Evolutionary conservation across 2,329 filamentous ascomycete species (phyloP).

Genomic region (Sporothrix luriei): DNA sequence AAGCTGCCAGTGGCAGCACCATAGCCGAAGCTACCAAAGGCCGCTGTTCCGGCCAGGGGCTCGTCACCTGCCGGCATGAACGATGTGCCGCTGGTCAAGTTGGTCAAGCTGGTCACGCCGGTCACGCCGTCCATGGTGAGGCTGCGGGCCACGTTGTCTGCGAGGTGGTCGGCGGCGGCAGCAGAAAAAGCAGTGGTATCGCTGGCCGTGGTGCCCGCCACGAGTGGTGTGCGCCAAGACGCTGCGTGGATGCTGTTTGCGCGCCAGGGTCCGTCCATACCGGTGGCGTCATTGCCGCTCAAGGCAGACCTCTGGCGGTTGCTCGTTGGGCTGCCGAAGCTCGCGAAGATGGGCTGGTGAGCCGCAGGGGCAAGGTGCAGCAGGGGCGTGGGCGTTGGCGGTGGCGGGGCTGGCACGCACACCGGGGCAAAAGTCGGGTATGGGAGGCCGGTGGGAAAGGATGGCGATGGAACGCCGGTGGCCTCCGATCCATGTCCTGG

Average conservation of each 20-base stretch:
- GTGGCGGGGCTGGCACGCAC: neutral
- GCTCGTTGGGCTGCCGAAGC: neutral
- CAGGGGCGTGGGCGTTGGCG: neutral
- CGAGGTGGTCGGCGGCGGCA: neutral
- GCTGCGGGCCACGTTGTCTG: slow-evolving; percentile 9
- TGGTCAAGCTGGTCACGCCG: neutral
- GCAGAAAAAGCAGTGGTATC: neutral
- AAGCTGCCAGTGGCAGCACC: neutral
- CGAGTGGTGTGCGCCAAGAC: slow-evolving; percentile 2
- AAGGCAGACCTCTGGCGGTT: neutral
- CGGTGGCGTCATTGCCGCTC: neutral
- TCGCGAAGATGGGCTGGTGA: neutral
- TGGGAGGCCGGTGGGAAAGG: neutral
- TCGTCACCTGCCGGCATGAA: neutral
- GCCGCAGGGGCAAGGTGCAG: neutral
- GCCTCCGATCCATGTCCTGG: neutral
- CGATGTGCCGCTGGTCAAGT: neutral
- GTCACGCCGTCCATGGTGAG: neutral
- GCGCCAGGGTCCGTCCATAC: neutral
- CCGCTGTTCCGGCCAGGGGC: neutral
- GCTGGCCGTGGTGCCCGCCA: neutral
- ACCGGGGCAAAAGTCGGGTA: neutral
- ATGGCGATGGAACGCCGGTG: too few relatives aligned
- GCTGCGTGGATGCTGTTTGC: neutral
- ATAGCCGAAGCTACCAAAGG: slow-evolving; percentile 1